Percentiles rank a stretch among this genome's conserved stretches.
Evolutionary conservation across 2,329 filamentous ascomycete genomes (phyloP).

Genomic region (Trichophyton mentagrophytes): DNA sequence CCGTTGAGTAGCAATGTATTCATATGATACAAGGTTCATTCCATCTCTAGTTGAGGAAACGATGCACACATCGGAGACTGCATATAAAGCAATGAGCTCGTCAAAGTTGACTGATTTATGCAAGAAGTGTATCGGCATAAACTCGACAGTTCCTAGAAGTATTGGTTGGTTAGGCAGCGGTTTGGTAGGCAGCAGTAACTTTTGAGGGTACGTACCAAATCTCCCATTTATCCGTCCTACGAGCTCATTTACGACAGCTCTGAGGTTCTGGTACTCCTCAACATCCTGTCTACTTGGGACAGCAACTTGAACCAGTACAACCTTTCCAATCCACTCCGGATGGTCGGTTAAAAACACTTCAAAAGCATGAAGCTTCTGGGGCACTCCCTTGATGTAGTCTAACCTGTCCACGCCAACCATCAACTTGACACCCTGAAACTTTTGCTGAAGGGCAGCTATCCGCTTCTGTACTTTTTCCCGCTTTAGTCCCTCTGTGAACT

Average conservation of each 20-base stretch:
- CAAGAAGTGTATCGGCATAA: conserved; percentile 97
- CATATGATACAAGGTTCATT: conserved; percentile 97
- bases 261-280: conserved; percentile 93
- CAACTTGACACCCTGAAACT: conserved; percentile 90
- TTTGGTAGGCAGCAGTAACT: not conserved
- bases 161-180: conserved; percentile 10
- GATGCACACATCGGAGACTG: conserved; percentile 80
- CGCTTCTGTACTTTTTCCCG: conserved; percentile 77
- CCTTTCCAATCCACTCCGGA: conserved; percentile 95
- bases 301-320: conserved; percentile 89
- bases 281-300: conserved; percentile 91
- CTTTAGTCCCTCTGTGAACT: conserved; percentile 79
- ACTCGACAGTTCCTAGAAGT: conserved; percentile 66
- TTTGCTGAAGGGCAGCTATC: conserved; percentile 70
- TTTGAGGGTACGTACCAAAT: conserved; percentile 48
- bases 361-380: conserved; percentile 89
- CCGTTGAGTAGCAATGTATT: conserved; percentile 90
- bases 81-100: conserved; percentile 86
- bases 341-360: conserved; percentile 96
- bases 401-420: conserved; percentile 94
- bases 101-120: conserved; percentile 94
- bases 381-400: conserved; percentile 98
- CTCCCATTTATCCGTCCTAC: conserved; percentile 95
- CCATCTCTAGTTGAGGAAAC: conserved; percentile 94
- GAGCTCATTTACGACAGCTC: conserved; percentile 89